These are phyloP conservation scores for Hymenotorrendiella dingleyae DNA, from an alignment of 2,329 filamentous ascomycete genomes.

Conservation along the genomic window DNA sequence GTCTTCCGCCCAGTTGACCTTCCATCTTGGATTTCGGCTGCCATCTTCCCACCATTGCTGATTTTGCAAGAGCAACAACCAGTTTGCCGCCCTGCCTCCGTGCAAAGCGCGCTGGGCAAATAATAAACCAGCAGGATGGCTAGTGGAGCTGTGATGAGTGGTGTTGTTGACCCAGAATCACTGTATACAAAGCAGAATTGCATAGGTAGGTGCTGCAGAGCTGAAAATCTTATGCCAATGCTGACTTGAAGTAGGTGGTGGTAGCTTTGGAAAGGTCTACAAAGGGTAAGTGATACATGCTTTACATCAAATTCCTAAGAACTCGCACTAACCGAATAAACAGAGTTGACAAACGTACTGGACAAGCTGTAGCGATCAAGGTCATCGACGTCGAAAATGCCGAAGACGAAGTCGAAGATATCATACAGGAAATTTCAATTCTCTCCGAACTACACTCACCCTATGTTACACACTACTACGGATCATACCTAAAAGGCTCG, in stretches of 20 bases:
- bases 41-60: no score
- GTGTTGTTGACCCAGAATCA: conserved; percentile 73
- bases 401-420: conserved; percentile 98
- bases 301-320: conserved; percentile 4
- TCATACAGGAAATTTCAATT: conserved; percentile 97
- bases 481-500: conserved; percentile 91
- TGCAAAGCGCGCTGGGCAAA: neutral
- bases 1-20: neutral
- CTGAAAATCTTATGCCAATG: conserved; percentile 12
- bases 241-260: conserved; percentile 60
- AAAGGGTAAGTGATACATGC: conserved; percentile 63
- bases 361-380: conserved; percentile 94
- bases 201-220: conserved; percentile 52
- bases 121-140: conserved; percentile 21
- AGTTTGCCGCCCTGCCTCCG: neutral
- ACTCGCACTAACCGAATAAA: conserved; percentile 19
- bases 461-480: conserved; percentile 96
- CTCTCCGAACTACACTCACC: conserved; percentile 92
- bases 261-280: conserved; percentile 97
- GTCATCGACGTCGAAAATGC: conserved; percentile 98
- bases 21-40: neutral
- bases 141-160: conserved; percentile 34
- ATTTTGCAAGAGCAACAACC: no score
- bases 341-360: conserved; percentile 87
- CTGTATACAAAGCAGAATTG: conserved; percentile 91